Percentiles rank a stretch among this genome's conserved stretches.
Evolutionary conservation across 306 rosid species (phyloP).

Genomic region (Coriaria nepalensis): DNA sequence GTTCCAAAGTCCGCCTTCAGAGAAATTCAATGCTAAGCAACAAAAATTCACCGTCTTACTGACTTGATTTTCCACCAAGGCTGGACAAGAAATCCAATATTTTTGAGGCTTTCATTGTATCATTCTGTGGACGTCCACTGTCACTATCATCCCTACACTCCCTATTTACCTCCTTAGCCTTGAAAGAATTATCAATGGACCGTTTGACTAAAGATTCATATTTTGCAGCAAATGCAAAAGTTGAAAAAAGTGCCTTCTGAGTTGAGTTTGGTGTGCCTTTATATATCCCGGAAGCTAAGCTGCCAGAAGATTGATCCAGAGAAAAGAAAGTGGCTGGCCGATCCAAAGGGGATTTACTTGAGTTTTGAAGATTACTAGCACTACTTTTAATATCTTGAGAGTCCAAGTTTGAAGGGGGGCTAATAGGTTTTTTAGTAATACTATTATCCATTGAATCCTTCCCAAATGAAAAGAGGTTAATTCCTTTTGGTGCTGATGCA

Average conservation of each 20-base stretch:
- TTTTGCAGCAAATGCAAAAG: constrained; percentile 63
- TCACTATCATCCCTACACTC: constrained; percentile 7
- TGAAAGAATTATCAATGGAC: constrained; percentile 8
- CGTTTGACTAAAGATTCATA: constrained; percentile 33
- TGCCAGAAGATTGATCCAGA: constrained; percentile 27
- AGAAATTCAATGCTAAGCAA: neutral
- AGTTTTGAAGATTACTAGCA: constrained; percentile 19
- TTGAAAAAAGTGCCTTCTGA: constrained; percentile 48
- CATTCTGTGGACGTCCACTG: constrained; percentile 16
- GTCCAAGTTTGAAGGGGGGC: constrained; percentile 13
- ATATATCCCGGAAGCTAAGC: constrained; percentile 24
- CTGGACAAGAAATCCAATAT: constrained; percentile 19
- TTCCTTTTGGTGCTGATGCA: constrained; percentile 11
- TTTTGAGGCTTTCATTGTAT: constrained; percentile 15
- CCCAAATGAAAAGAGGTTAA: constrained; percentile 19
- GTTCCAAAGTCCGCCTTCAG: neutral
- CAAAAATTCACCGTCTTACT: too few relatives aligned
- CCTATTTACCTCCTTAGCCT: constrained; percentile 10
- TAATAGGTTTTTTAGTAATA: constrained; percentile 7
- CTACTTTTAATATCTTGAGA: constrained; percentile 16
- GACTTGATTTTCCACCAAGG: constrained; percentile 11
- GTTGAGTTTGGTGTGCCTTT: constrained; percentile 32
- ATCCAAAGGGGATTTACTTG: constrained; percentile 18
- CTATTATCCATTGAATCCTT: constrained; percentile 20
- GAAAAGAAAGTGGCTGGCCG: constrained; percentile 23